Percentiles rank a stretch among this genome's conserved stretches.
These are phyloP conservation scores for Cystobasidium tubakii DNA, from an alignment of 768 basidiomycete species.

Conservation along the genomic window DNA sequence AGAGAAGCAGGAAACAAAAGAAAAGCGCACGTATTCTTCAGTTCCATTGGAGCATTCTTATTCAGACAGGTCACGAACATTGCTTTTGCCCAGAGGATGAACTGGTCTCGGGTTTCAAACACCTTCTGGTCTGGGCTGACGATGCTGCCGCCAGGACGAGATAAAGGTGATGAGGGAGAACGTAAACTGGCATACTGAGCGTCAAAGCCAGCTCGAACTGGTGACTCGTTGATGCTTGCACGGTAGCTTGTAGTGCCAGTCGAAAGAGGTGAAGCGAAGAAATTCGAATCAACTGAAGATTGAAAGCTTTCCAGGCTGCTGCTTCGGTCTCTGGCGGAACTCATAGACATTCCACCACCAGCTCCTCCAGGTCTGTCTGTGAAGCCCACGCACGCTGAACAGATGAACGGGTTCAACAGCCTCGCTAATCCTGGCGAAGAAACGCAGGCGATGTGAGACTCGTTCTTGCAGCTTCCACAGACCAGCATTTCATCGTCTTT, in stretches of 20 bases:
- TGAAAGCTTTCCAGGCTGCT: not conserved
- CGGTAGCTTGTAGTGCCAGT: not conserved
- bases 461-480: not conserved
- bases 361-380: not conserved
- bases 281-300: not conserved
- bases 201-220: not conserved
- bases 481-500: not conserved
- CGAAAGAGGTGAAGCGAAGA: not conserved
- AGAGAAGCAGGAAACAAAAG: not conserved
- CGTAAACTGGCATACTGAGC: not conserved
- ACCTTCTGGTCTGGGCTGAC: not conserved
- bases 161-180: not conserved
- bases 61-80: not conserved
- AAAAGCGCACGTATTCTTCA: conserved; percentile 27
- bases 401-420: not conserved
- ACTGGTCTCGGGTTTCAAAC: not conserved
- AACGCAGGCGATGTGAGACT: not conserved
- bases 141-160: not conserved
- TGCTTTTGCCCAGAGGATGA: conserved; percentile 1
- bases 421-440: not conserved
- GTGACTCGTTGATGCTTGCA: not conserved
- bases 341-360: not conserved
- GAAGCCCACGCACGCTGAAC: not conserved
- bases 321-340: not conserved
- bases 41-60: not conserved